A percentile compares a stretch with the other conserved stretches of the same genome.
Conservation (phyloP, 352 stramenopile genomes). For the Stephanocyclus meneghinianus region DNA sequence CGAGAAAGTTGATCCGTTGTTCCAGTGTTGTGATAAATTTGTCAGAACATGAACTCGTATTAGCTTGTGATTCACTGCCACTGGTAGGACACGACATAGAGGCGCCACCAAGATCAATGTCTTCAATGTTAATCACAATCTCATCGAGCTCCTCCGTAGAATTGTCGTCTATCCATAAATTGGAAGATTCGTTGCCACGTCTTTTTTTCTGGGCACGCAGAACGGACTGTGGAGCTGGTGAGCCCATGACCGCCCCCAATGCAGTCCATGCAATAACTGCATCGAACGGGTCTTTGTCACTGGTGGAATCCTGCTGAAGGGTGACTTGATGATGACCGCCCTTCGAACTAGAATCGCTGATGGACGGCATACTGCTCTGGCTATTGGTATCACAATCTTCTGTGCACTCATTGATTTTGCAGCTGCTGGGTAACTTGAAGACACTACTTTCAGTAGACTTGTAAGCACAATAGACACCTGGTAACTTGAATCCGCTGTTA, state of each 20-base stretch:
- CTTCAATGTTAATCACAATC: not conserved
- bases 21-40: too few relatives aligned
- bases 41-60: too few relatives aligned
- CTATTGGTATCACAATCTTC: not conserved
- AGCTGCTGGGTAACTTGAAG: not conserved
- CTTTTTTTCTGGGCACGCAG: not conserved
- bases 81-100: not conserved
- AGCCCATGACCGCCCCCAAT: conserved; percentile 9
- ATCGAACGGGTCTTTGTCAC: not conserved
- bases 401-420: not conserved
- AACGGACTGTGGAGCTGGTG: conserved; percentile 5
- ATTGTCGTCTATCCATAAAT: not conserved
- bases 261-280: conserved; percentile 13
- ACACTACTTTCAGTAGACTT: not conserved
- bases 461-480: not conserved
- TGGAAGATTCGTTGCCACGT: not conserved
- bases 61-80: too few relatives aligned
- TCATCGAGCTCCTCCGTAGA: too few relatives aligned
- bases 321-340: not conserved
- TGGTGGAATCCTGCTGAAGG: not conserved
- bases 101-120: not conserved
- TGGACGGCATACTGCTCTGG: conserved; percentile 2
- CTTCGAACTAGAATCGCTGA: not conserved
- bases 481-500: too few relatives aligned
- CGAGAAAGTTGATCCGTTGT: too few relatives aligned